Conservation (phyloP, 225 moss, liverwort and hornwort species). For the Physcomitrellopsis africana region DNA sequence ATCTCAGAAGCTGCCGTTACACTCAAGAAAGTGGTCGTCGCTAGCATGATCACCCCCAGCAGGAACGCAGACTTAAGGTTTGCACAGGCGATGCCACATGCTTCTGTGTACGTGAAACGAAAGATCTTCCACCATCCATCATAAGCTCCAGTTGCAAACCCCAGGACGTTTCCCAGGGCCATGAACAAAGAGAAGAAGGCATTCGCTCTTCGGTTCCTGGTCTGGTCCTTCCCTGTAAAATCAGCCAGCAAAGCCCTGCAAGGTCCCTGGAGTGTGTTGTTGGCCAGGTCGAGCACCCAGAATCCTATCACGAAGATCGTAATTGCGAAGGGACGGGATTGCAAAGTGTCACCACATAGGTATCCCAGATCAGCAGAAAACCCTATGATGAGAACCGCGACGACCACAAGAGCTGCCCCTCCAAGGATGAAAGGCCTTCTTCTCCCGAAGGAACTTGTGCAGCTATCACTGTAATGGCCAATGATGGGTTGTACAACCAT, state of each 20-base stretch:
- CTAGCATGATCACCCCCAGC: constrained; percentile 54
- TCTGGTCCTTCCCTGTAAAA: constrained; percentile 73
- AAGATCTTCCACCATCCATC: constrained; percentile 54
- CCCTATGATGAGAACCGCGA: constrained; percentile 57
- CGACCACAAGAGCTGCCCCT: constrained; percentile 57
- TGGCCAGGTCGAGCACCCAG: constrained; percentile 78
- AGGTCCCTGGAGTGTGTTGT: constrained; percentile 52
- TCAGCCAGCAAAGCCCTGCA: constrained; percentile 73
- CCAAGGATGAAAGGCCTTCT: constrained; percentile 64
- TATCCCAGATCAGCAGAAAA: constrained; percentile 68
- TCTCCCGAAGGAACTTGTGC: constrained; percentile 60
- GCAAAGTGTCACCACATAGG: constrained; percentile 47
- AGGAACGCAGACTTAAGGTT: constrained; percentile 80
- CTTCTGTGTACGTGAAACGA: constrained; percentile 45
- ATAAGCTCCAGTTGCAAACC: constrained; percentile 77
- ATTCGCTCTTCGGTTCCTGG: constrained; percentile 65
- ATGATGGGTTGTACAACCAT: constrained; percentile 80
- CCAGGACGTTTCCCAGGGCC: constrained; percentile 71
- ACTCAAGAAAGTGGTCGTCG: constrained; percentile 57
- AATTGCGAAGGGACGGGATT: constrained; percentile 51
- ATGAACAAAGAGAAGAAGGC: constrained; percentile 51
- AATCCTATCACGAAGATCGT: constrained; percentile 65
- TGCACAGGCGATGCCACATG: constrained; percentile 62
- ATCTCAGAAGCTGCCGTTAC: constrained; percentile 69
- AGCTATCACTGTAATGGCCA: constrained; percentile 72